These are phyloP conservation scores for Logfia minima DNA, from an alignment of 129 eudicot species.

Conservation along the genomic window DNA sequence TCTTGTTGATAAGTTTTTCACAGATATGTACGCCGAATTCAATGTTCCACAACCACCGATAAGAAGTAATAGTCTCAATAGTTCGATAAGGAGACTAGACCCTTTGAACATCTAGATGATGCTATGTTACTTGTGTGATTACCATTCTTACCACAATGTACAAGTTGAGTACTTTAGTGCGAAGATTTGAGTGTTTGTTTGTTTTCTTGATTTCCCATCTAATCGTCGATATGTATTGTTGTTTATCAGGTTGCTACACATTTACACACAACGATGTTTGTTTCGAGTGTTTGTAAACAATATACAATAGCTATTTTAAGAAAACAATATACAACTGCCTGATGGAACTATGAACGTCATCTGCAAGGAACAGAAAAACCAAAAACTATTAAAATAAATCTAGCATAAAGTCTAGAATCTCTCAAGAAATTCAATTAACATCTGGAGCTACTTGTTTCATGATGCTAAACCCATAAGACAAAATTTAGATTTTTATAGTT, in stretches of 20 bases:
- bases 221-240: slow-evolving; percentile 17
- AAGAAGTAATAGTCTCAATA: slow-evolving; percentile 34
- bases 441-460: too few species aligned
- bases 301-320: background rate
- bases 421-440: too few species aligned
- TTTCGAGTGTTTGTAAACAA: background rate
- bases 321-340: slow-evolving; percentile 26
- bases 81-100: slow-evolving; percentile 53
- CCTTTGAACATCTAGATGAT: slow-evolving; percentile 39
- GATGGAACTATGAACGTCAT: slow-evolving; percentile 1
- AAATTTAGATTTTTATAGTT: too few species aligned
- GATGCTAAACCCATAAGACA: too few species aligned
- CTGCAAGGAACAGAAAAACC: too few species aligned
- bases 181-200: slow-evolving; percentile 32
- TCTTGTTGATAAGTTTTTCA: slow-evolving; percentile 79
- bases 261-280: slow-evolving; percentile 14
- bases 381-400: background rate
- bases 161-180: slow-evolving; percentile 14
- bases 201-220: slow-evolving; percentile 14
- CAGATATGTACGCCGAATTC: slow-evolving; percentile 81
- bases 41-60: slow-evolving; percentile 46
- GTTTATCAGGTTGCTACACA: slow-evolving; percentile 1
- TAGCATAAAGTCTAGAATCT: too few species aligned
- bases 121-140: slow-evolving; percentile 8
- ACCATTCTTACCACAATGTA: background rate